These are phyloP conservation scores for Cylindrotheca closterium DNA, from an alignment of 108 stramenopile species.

Conservation along the genomic window DNA sequence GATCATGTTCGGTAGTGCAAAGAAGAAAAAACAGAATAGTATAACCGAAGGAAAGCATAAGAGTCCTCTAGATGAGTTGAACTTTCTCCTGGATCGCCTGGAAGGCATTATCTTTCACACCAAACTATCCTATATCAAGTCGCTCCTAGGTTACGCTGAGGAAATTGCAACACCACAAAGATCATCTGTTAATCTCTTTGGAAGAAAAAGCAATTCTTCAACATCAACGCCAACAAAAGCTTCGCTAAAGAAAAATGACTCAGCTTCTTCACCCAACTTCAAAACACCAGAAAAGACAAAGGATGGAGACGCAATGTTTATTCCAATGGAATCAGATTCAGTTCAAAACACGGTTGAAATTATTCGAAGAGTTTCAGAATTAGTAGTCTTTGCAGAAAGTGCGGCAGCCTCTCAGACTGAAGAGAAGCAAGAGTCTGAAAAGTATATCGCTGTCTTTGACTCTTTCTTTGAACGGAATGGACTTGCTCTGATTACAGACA, in stretches of 20 bases:
- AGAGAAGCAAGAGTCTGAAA: constrained; percentile 20
- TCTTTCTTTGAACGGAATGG: constrained; percentile 77
- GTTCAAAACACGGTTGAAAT: constrained; percentile 60
- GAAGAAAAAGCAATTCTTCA: not conserved
- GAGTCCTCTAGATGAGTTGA: not conserved
- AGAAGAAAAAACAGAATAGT: not conserved
- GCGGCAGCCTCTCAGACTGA: constrained; percentile 16
- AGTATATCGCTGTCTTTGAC: constrained; percentile 70
- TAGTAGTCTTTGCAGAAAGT: constrained; percentile 71
- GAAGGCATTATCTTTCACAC: not conserved
- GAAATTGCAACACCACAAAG: not conserved
- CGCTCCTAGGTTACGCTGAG: not conserved
- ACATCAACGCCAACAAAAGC: not conserved
- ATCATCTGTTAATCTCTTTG: not conserved
- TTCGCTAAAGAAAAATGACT: too few species aligned
- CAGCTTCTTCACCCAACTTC: too few species aligned
- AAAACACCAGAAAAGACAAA: not conserved
- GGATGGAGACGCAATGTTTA: constrained; percentile 27
- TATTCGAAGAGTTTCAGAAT: constrained; percentile 70
- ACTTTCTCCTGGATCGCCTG: not conserved
- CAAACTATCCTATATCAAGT: not conserved
- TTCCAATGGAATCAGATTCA: constrained; percentile 40
- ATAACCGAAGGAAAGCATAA: not conserved
- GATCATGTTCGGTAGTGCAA: not conserved
- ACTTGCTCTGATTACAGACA: constrained; percentile 56